These are phyloP conservation scores for Brassica hybrid DNA, from an alignment of 441 rosid species.

Conservation along the genomic window DNA sequence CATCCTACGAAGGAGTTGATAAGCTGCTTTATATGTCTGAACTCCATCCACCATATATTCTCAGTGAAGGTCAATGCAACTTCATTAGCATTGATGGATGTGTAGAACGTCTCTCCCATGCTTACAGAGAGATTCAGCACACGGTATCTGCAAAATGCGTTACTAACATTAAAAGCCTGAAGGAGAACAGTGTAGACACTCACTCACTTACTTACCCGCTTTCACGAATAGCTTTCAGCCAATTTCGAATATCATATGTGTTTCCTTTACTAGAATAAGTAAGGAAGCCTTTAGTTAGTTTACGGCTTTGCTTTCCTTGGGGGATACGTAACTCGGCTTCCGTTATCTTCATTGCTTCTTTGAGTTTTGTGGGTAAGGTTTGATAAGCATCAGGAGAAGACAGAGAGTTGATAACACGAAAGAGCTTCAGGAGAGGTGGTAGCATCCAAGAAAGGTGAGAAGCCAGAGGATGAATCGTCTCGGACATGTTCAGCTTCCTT, in stretches of 20 bases:
- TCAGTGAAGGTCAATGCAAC: not conserved
- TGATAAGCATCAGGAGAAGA: not conserved
- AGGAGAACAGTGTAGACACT: too few species aligned
- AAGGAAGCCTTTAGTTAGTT: not conserved
- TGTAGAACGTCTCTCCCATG: not conserved
- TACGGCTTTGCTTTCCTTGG: not conserved
- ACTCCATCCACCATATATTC: not conserved
- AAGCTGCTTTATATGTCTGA: constrained; percentile 7
- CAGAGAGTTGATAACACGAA: constrained; percentile 1
- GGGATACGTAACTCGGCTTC: not conserved
- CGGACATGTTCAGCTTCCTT: not conserved
- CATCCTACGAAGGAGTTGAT: not conserved
- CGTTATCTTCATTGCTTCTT: not conserved
- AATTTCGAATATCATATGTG: not conserved
- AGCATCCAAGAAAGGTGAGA: not conserved
- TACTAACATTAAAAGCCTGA: too few species aligned
- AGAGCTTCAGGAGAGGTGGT: not conserved
- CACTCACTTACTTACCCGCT: not conserved
- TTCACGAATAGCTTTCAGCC: constrained; percentile 1
- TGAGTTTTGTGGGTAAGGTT: not conserved
- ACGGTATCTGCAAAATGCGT: not conserved
- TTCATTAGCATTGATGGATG: not conserved
- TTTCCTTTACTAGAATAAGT: not conserved
- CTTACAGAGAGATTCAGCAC: not conserved
- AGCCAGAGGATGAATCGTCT: not conserved